Conservation (phyloP, 2,329 filamentous ascomycete genomes). For the Trematosphaeria pertusa region DNA sequence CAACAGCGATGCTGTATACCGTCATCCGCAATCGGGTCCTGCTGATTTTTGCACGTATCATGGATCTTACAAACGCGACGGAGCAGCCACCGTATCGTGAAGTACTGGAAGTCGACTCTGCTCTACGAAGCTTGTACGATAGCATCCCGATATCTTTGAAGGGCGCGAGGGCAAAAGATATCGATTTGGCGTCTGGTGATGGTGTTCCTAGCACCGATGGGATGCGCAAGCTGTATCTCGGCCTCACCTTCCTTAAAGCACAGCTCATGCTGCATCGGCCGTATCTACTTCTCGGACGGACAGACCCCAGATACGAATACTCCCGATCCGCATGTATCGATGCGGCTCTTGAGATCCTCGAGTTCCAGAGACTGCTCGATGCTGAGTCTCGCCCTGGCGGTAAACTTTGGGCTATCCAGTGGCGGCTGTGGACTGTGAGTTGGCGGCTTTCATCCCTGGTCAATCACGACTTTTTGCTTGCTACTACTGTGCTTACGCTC, state of each 20-base stretch:
- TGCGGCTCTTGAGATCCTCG: conserved; percentile 53
- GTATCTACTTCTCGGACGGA: conserved; percentile 44
- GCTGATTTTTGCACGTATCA: conserved; percentile 32
- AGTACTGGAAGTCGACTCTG: conserved; percentile 34
- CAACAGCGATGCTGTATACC: conserved; percentile 35
- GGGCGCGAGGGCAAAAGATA: conserved; percentile 18
- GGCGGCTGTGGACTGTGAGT: conserved; percentile 48
- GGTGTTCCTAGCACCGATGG: conserved; percentile 20
- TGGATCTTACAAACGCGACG: conserved; percentile 36
- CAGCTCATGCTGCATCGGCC: conserved; percentile 47
- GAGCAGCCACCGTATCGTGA: conserved; percentile 36
- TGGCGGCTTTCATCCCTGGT: conserved; percentile 55
- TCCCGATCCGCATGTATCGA: conserved; percentile 55
- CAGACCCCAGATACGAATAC: conserved; percentile 46
- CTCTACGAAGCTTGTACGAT: conserved; percentile 29
- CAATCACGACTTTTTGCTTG: conserved; percentile 57
- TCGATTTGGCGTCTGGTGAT: conserved; percentile 15
- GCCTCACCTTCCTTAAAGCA: conserved; percentile 41
- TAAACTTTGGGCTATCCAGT: conserved; percentile 28
- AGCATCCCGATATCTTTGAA: conserved; percentile 29
- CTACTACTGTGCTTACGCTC: conserved; percentile 56
- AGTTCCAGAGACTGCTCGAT: conserved; percentile 54
- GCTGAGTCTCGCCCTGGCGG: conserved; percentile 50
- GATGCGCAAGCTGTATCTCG: conserved; percentile 39
- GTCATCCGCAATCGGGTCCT: conserved; percentile 34